Percentiles rank a stretch among this genome's conserved stretches.
phyloP scores from a whole-genome alignment of 2,329 filamentous ascomycete species.

The Aspergillus cejpii region DNA sequence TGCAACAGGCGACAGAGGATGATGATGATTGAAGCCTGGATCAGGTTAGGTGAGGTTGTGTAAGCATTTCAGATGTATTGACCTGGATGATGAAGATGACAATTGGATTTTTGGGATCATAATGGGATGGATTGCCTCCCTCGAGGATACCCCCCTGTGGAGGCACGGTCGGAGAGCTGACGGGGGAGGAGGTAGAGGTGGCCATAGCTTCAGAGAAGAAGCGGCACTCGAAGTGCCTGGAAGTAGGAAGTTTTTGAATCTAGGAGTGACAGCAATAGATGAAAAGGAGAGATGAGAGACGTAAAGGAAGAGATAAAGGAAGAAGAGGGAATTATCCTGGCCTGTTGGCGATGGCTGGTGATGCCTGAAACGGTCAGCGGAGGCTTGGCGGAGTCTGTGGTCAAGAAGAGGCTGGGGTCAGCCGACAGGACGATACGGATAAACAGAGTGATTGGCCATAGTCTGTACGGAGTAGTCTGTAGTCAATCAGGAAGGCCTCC shows the following conservation, averaged over 20 bases:
- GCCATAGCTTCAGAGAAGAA: neutral
- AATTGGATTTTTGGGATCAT: conserved; percentile 65
- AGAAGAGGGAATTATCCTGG: too few relatives aligned
- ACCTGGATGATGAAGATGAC: conserved; percentile 71
- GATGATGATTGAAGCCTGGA: conserved; percentile 63
- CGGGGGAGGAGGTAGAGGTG: neutral
- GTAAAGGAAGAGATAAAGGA: neutral
- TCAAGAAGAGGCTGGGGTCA: too few relatives aligned
- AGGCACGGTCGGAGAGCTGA: conserved; percentile 29
- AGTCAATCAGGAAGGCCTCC: too few relatives aligned
- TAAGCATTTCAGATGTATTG: conserved; percentile 17
- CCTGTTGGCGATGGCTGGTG: too few relatives aligned
- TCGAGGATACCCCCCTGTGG: conserved; percentile 66
- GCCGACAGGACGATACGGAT: too few relatives aligned
- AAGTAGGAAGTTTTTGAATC: too few relatives aligned
- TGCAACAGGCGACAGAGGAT: conserved; percentile 68
- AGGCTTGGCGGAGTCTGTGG: too few relatives aligned
- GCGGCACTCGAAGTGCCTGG: neutral
- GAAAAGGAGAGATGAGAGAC: neutral
- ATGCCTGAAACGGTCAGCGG: too few relatives aligned
- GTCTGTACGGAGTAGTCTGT: too few relatives aligned
- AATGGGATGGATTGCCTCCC: conserved; percentile 60
- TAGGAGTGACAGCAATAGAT: neutral
- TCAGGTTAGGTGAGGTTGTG: neutral
- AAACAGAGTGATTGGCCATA: too few relatives aligned